phyloP scores from a whole-genome alignment of 2,329 filamentous ascomycete genomes.

The Cordyceps cateniannulata region DNA sequence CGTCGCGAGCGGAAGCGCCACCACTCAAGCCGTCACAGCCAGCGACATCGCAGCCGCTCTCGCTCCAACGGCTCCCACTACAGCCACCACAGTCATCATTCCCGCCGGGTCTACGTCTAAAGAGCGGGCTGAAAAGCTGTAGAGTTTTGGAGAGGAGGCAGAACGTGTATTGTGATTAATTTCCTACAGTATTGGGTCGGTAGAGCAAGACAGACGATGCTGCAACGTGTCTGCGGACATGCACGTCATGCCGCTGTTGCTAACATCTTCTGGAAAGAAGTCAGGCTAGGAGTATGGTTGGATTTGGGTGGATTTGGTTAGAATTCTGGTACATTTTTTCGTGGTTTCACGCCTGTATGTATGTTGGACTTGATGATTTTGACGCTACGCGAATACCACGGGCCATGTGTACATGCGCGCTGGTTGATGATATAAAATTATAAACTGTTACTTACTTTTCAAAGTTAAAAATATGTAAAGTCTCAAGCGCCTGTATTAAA shows the following conservation, averaged over 20 bases:
- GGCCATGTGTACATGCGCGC: background rate
- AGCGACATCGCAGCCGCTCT: slow-evolving; percentile 33
- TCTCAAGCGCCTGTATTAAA: too few species aligned
- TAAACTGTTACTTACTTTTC: too few species aligned
- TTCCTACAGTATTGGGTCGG: too few species aligned
- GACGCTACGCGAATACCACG: background rate
- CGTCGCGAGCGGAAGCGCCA: slow-evolving; percentile 25
- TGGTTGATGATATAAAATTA: background rate
- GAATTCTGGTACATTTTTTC: background rate
- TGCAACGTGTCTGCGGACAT: too few species aligned
- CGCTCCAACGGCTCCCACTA: slow-evolving; percentile 33
- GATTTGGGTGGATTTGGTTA: background rate
- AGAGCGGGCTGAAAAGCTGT: background rate
- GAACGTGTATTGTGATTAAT: too few species aligned
- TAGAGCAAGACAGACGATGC: too few species aligned
- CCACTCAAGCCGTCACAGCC: slow-evolving; percentile 30
- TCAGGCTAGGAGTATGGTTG: background rate
- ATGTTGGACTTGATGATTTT: slow-evolving; percentile 5
- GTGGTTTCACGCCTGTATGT: background rate
- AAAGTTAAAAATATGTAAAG: too few species aligned
- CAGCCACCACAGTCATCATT: slow-evolving; percentile 40
- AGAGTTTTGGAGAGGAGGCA: too few species aligned
- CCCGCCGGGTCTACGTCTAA: slow-evolving; percentile 43
- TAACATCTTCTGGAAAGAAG: background rate
- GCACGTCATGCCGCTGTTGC: background rate